A percentile compares a stretch with the other conserved stretches of the same genome.
Evolutionary conservation across 163 green algal species (phyloP).

Genomic region (Chlorella variabilis): DNA sequence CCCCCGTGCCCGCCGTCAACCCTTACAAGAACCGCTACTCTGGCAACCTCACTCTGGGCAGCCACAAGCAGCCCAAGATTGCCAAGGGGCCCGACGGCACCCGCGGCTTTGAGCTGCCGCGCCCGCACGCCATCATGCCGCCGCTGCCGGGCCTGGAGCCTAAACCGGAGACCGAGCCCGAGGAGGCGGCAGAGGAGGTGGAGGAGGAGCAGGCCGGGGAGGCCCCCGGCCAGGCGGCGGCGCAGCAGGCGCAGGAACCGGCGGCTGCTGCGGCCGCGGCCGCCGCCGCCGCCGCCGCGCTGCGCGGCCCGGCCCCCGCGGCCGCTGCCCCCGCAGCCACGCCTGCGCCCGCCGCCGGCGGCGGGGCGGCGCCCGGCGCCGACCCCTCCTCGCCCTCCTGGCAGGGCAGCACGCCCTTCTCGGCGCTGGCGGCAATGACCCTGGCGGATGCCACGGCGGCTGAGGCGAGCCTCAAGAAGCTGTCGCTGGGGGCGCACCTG

Average conservation of each 20-base stretch:
- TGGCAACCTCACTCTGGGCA: constrained; percentile 32
- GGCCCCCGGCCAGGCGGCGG: background rate
- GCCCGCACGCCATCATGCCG: constrained; percentile 8
- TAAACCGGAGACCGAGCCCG: background rate
- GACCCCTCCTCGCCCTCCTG: background rate
- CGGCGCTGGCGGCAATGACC: background rate
- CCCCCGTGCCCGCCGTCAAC: constrained; percentile 23
- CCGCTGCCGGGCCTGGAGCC: constrained; percentile 21
- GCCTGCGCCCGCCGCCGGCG: background rate
- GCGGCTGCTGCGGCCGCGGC: background rate
- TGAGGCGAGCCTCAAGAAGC: background rate
- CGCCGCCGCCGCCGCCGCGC: background rate
- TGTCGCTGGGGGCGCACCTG: background rate
- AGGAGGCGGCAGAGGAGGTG: background rate
- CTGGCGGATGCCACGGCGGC: background rate
- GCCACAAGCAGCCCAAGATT: constrained; percentile 41
- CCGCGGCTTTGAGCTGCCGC: constrained; percentile 25
- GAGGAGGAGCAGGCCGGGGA: background rate
- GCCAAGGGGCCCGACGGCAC: constrained; percentile 37
- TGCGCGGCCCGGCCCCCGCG: background rate
- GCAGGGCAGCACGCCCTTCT: constrained; percentile 8
- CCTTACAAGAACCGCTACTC: constrained; percentile 35
- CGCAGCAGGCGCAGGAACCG: background rate
- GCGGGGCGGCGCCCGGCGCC: background rate
- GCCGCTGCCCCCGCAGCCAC: background rate